Conservation (phyloP, 352 stramenopile genomes). For the Phytophthora pluvialis region DNA sequence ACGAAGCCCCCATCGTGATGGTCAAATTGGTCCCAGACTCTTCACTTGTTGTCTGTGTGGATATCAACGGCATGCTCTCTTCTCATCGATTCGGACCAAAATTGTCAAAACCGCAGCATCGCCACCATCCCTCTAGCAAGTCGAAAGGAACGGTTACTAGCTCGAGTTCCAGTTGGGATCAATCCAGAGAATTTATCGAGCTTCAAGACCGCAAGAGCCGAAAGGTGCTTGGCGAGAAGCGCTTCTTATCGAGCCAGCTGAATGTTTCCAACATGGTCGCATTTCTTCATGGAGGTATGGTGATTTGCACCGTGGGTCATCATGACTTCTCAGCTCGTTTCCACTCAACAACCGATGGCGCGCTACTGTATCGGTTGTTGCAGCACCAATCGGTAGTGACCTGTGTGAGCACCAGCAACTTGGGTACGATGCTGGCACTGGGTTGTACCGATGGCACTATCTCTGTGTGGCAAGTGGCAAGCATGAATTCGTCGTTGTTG, state of each 20-base stretch:
- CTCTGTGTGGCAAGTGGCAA: conserved; percentile 80
- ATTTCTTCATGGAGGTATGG: conserved; percentile 60
- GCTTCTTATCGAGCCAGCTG: conserved; percentile 39
- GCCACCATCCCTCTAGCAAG: conserved; percentile 25
- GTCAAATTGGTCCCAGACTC: conserved; percentile 53
- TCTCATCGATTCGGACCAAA: conserved; percentile 69
- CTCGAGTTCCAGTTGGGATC: conserved; percentile 29
- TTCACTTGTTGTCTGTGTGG: conserved; percentile 68
- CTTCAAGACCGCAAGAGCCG: conserved; percentile 74
- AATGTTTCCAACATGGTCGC: conserved; percentile 39
- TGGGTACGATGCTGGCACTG: conserved; percentile 56
- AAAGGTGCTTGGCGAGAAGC: conserved; percentile 55
- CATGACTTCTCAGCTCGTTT: conserved; percentile 83
- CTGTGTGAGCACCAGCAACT: conserved; percentile 59
- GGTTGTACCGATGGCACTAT: conserved; percentile 76
- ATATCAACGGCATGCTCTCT: conserved; percentile 75
- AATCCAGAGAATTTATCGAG: conserved; percentile 52
- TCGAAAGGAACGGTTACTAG: conserved; percentile 12
- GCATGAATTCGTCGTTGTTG: conserved; percentile 69
- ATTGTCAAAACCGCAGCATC: conserved; percentile 56
- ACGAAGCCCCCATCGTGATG: conserved; percentile 66
- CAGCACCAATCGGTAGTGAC: conserved; percentile 78
- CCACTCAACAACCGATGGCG: conserved; percentile 71
- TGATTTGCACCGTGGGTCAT: conserved; percentile 73
- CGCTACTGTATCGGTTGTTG: conserved; percentile 71